Evolutionary conservation across 352 stramenopile genomes (phyloP).

Genomic region (Globisporangium splendens): DNA sequence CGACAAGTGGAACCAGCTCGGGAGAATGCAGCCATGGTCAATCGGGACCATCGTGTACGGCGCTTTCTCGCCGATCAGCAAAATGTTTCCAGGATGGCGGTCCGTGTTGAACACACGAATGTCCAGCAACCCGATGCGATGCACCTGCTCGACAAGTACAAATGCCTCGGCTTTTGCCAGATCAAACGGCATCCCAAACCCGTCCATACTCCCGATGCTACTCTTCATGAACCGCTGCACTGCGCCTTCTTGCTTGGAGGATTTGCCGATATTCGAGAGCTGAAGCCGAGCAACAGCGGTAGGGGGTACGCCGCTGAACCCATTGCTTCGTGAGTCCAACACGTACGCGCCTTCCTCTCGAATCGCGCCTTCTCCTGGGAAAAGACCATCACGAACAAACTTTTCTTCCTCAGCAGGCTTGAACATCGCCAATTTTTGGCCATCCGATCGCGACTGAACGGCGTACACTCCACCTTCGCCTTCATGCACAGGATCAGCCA

Average conservation of each 20-base stretch:
- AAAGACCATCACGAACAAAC: constrained; percentile 69
- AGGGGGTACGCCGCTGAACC: constrained; percentile 72
- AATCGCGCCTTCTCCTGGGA: constrained; percentile 65
- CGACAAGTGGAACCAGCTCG: constrained; percentile 78
- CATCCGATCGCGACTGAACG: constrained; percentile 58
- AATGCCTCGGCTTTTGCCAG: constrained; percentile 55
- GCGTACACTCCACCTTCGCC: constrained; percentile 72
- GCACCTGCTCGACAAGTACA: constrained; percentile 71
- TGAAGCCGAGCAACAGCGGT: constrained; percentile 67
- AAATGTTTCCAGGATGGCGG: constrained; percentile 77
- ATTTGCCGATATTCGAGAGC: constrained; percentile 31
- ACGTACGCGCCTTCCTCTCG: constrained; percentile 77
- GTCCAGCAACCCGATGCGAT: constrained; percentile 80
- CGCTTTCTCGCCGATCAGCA: constrained; percentile 72
- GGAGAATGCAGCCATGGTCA: constrained; percentile 73
- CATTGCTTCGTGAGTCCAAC: constrained; percentile 59
- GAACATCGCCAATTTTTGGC: constrained; percentile 78
- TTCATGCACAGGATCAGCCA: constrained; percentile 55
- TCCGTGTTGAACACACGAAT: constrained; percentile 86
- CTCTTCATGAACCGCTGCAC: constrained; percentile 82
- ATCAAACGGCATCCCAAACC: constrained; percentile 77
- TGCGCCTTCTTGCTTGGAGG: constrained; percentile 52
- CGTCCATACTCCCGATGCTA: constrained; percentile 75
- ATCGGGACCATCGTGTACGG: constrained; percentile 79
- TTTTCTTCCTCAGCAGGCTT: constrained; percentile 78